Percentiles rank a stretch among this genome's conserved stretches.
Evolutionary conservation across 495 filamentous ascomycete species (phyloP).

Genomic region (Aspergillus funiculosus): DNA sequence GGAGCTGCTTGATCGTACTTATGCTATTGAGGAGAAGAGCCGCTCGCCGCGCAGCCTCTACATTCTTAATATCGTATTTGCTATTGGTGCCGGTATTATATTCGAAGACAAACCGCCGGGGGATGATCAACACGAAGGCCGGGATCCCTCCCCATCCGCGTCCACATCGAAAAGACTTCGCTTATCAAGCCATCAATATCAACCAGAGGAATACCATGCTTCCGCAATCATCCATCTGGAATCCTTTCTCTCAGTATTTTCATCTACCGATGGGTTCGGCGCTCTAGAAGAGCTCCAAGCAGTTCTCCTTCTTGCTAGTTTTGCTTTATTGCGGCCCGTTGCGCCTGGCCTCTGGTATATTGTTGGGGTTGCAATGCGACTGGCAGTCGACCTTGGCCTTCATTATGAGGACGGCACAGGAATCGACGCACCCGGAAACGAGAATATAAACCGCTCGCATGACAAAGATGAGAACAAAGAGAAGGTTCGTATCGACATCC

Average conservation of each 20-base stretch:
- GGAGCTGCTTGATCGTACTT: slow-evolving; percentile 73
- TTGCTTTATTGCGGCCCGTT: slow-evolving; percentile 84
- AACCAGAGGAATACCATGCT: slow-evolving; percentile 94
- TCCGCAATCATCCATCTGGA: slow-evolving; percentile 89
- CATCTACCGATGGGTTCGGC: slow-evolving; percentile 57
- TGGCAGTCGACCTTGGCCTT: slow-evolving; percentile 86
- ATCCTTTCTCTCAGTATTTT: slow-evolving; percentile 68
- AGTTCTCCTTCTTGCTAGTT: slow-evolving; percentile 81
- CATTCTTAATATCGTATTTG: slow-evolving; percentile 95
- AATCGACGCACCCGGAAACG: slow-evolving; percentile 45
- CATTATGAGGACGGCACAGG: slow-evolving; percentile 87
- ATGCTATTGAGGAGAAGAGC: slow-evolving; percentile 58
- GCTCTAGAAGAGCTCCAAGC: slow-evolving; percentile 90
- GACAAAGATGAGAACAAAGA: slow-evolving; percentile 20
- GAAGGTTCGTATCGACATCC: slow-evolving; percentile 39
- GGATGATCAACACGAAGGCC: slow-evolving; percentile 30
- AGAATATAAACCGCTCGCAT: slow-evolving; percentile 21
- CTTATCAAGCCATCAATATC: slow-evolving; percentile 60
- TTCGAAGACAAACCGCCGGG: slow-evolving; percentile 56
- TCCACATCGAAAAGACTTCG: slow-evolving; percentile 47
- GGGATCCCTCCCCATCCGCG: slow-evolving; percentile 27
- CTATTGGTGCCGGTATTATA: slow-evolving; percentile 90
- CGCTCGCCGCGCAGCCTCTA: slow-evolving; percentile 81
- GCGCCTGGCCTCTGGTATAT: slow-evolving; percentile 97
- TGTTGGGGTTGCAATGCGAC: slow-evolving; percentile 80